Evolutionary conservation across 1,139 yeast species (phyloP).

Genomic region (Pneumocystis jirovecii): DNA sequence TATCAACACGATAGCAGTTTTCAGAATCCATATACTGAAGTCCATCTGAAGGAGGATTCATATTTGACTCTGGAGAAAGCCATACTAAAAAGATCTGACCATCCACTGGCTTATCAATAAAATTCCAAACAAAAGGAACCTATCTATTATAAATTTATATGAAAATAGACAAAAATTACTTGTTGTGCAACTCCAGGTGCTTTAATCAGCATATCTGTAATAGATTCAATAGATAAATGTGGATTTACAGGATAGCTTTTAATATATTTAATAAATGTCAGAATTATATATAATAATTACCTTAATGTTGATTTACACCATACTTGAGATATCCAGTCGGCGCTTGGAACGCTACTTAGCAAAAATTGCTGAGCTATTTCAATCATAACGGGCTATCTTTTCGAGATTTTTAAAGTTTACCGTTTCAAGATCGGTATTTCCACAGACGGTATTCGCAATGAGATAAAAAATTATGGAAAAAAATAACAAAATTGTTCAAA

Average conservation of each 20-base stretch:
- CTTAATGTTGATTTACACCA: neutral
- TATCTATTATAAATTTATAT: neutral
- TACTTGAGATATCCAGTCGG: neutral
- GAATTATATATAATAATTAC: neutral
- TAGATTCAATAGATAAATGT: slow-evolving; percentile 10
- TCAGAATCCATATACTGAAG: slow-evolving; percentile 13
- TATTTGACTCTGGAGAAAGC: slow-evolving; percentile 4
- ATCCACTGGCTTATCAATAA: slow-evolving; percentile 12
- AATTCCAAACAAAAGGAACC: slow-evolving; percentile 11
- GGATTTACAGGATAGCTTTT: neutral
- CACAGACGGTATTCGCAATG: neutral
- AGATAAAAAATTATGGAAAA: neutral
- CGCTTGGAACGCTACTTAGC: neutral
- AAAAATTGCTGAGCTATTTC: neutral
- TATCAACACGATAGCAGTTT: slow-evolving; percentile 8
- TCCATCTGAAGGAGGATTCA: slow-evolving; percentile 12
- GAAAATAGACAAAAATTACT: neutral
- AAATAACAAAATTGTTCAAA: neutral
- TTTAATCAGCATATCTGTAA: slow-evolving; percentile 13
- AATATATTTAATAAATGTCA: neutral
- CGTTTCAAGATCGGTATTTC: neutral
- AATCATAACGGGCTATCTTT: neutral
- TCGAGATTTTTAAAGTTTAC: neutral
- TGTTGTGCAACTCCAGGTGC: slow-evolving; percentile 7
- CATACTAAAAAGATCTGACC: slow-evolving; percentile 11